A percentile compares a stretch with the other conserved stretches of the same genome.
These are phyloP conservation scores for Mycena alexandri DNA, from an alignment of 768 basidiomycete species.

Conservation along the genomic window DNA sequence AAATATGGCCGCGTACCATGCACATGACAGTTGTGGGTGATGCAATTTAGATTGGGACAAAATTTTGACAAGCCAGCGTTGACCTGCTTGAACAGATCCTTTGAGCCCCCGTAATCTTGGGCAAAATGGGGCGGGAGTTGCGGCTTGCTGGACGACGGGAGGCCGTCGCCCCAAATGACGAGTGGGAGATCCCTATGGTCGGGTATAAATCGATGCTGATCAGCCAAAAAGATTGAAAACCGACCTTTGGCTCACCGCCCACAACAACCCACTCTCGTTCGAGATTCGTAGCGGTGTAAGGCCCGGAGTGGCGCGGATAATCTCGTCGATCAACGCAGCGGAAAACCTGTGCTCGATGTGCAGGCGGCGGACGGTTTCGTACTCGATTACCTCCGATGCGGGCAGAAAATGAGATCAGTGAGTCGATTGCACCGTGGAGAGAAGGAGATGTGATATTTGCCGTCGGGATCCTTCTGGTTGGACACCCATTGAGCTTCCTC, in stretches of 20 bases:
- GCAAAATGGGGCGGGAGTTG: slow-evolving; percentile 9
- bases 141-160: neutral
- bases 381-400: slow-evolving; percentile 62
- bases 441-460: slow-evolving; percentile 54
- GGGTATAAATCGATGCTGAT: too few relatives aligned
- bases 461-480: slow-evolving; percentile 60
- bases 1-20: neutral
- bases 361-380: slow-evolving; percentile 60
- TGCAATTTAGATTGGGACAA: slow-evolving; percentile 23
- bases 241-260: slow-evolving; percentile 44
- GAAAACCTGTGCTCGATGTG: slow-evolving; percentile 45
- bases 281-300: slow-evolving; percentile 41
- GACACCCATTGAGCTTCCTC: slow-evolving; percentile 49
- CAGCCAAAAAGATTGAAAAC: neutral
- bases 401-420: too few relatives aligned
- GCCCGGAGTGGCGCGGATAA: slow-evolving; percentile 34
- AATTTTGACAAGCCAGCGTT: neutral
- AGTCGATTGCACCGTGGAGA: too few relatives aligned
- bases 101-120: neutral
- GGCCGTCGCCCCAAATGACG: slow-evolving; percentile 18
- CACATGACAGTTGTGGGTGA: neutral
- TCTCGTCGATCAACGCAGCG: slow-evolving; percentile 51
- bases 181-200: neutral
- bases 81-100: neutral
- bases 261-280: slow-evolving; percentile 54